These are phyloP conservation scores for Cladosporium sp. DNA, from an alignment of 2,329 filamentous ascomycete genomes.

Conservation along the genomic window DNA sequence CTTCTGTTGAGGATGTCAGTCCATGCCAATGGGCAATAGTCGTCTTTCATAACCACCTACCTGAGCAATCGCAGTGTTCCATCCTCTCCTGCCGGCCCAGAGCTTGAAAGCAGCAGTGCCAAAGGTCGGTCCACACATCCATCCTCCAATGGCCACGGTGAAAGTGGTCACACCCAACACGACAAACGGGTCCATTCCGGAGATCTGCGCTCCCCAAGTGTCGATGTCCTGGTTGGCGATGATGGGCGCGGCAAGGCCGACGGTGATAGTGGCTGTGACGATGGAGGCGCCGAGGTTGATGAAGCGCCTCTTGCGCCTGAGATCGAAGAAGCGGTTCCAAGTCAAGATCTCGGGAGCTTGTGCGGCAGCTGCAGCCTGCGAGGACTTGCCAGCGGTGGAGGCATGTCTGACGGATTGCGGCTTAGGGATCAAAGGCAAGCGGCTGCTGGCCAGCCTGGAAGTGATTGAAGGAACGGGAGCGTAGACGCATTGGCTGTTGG, in stretches of 20 bases:
- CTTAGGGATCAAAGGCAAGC: neutral
- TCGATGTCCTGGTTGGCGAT: slow-evolving; percentile 71
- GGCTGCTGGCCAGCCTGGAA: neutral
- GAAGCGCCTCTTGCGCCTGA: slow-evolving; percentile 78
- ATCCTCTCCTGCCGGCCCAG: slow-evolving; percentile 58
- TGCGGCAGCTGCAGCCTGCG: neutral
- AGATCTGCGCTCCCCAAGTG: slow-evolving; percentile 56
- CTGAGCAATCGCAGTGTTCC: slow-evolving; percentile 63
- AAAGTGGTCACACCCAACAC: slow-evolving; percentile 76
- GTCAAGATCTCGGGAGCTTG: slow-evolving; percentile 34
- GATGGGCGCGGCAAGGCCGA: slow-evolving; percentile 58
- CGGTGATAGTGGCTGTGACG: slow-evolving; percentile 57
- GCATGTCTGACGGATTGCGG: slow-evolving; percentile 2
- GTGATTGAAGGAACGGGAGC: neutral
- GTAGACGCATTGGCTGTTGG: neutral
- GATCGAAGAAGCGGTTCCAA: slow-evolving; percentile 90
- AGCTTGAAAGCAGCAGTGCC: slow-evolving; percentile 76
- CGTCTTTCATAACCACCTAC: slow-evolving; percentile 39
- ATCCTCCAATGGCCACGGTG: slow-evolving; percentile 73
- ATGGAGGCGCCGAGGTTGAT: slow-evolving; percentile 77
- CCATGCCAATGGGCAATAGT: neutral
- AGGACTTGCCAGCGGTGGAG: slow-evolving; percentile 1
- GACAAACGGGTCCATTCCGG: slow-evolving; percentile 84
- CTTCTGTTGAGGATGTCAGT: slow-evolving; percentile 53
- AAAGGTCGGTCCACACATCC: slow-evolving; percentile 78